Percentiles rank a stretch among this genome's conserved stretches.
These are phyloP conservation scores for Aureobasidium sp. DNA, from an alignment of 2,329 filamentous ascomycete genomes.

Conservation along the genomic window DNA sequence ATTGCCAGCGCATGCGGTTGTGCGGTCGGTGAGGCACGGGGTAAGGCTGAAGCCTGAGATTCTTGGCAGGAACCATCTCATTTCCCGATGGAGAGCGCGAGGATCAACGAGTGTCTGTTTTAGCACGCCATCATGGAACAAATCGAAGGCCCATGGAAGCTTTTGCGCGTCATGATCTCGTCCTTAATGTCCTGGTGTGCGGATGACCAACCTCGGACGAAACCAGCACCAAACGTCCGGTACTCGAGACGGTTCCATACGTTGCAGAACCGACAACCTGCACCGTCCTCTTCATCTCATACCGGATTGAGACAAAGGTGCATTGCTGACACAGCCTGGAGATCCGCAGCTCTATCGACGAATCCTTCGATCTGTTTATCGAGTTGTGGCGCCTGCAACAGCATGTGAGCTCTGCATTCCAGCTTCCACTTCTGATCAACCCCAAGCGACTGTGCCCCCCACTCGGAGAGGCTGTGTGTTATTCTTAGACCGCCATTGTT, in stretches of 20 bases:
- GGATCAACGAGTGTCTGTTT: not conserved
- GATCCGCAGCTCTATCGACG: not conserved
- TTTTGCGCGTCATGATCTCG: slow-evolving; percentile 3
- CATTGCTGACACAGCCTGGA: slow-evolving; percentile 2
- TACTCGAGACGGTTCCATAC: slow-evolving; percentile 9
- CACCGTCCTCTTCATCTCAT: slow-evolving; percentile 1
- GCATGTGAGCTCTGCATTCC: slow-evolving; percentile 1
- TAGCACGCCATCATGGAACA: slow-evolving; percentile 13
- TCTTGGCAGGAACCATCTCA: slow-evolving; percentile 14
- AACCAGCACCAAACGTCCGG: slow-evolving; percentile 14
- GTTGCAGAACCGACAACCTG: not conserved
- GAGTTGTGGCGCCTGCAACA: slow-evolving; percentile 5
- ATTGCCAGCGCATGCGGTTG: slow-evolving; percentile 8
- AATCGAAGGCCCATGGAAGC: slow-evolving; percentile 7
- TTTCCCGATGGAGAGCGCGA: not conserved
- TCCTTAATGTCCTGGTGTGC: slow-evolving; percentile 12
- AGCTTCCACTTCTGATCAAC: not conserved
- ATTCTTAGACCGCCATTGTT: slow-evolving; percentile 10
- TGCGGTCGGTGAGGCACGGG: not conserved
- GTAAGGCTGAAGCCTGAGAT: slow-evolving; percentile 4
- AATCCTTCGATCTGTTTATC: not conserved
- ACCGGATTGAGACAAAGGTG: slow-evolving; percentile 3
- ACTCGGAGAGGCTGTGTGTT: slow-evolving; percentile 8
- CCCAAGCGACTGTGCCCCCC: slow-evolving; percentile 4
- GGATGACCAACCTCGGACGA: not conserved